A percentile compares a stretch with the other conserved stretches of the same genome.
Evolutionary conservation across 78 protist species (phyloP).

Genomic region (Acrasis kona): DNA sequence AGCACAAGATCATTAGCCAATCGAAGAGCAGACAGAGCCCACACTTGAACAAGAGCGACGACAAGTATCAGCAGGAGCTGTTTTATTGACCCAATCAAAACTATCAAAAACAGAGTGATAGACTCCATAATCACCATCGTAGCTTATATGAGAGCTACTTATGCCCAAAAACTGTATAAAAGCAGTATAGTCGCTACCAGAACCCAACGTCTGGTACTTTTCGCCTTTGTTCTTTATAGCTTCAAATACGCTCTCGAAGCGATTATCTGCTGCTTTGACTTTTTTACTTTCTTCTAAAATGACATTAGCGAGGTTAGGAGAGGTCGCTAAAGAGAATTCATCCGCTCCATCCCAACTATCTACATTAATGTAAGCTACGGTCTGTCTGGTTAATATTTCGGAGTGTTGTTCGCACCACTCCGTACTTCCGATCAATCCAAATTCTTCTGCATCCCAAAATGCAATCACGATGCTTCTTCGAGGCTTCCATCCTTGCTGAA

Average conservation of each 20-base stretch:
- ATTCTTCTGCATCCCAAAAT: background rate
- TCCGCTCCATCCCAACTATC: slow-evolving; percentile 11
- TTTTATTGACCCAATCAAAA: too few relatives aligned
- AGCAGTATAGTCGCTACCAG: slow-evolving; percentile 32
- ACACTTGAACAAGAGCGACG: background rate
- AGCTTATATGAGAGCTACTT: too few relatives aligned
- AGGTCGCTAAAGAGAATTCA: background rate
- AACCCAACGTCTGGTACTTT: too few relatives aligned
- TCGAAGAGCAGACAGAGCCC: background rate
- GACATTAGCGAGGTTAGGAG: background rate
- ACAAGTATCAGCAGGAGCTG: too few relatives aligned
- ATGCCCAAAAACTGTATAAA: slow-evolving; percentile 14
- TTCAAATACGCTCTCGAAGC: too few relatives aligned
- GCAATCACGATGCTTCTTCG: slow-evolving; percentile 3
- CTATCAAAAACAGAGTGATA: too few relatives aligned
- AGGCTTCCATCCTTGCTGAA: slow-evolving; percentile 21
- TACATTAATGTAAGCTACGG: slow-evolving; percentile 10
- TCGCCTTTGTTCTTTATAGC: too few relatives aligned
- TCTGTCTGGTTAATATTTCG: background rate
- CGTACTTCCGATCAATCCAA: slow-evolving; percentile 37
- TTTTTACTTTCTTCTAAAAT: background rate
- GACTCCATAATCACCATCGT: too few relatives aligned
- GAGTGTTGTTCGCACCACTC: background rate
- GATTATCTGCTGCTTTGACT: too few relatives aligned
- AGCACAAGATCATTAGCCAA: background rate